These are phyloP conservation scores for Tripterygium wilfordii DNA, from an alignment of 177 flowering plant species.

Conservation along the genomic window DNA sequence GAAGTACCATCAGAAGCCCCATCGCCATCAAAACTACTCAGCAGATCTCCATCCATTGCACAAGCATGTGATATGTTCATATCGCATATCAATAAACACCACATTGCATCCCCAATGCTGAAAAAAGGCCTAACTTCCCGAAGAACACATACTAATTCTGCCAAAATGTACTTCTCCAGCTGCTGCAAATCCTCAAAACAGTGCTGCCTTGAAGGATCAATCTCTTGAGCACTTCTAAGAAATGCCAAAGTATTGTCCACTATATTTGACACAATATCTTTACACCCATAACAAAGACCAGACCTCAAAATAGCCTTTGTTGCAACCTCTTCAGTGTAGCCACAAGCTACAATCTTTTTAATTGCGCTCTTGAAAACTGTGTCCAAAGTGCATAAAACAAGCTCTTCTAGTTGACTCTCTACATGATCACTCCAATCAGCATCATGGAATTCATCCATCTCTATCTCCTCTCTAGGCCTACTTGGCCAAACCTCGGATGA, in stretches of 20 bases:
- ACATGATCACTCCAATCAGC: slow-evolving; percentile 24
- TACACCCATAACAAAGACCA: slow-evolving; percentile 15
- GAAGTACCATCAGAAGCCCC: slow-evolving; percentile 11
- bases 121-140: slow-evolving; percentile 24
- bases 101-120: slow-evolving; percentile 31
- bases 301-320: slow-evolving; percentile 14
- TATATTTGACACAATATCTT: slow-evolving; percentile 20
- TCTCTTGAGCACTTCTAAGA: slow-evolving; percentile 5
- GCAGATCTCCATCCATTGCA: slow-evolving; percentile 9
- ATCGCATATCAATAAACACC: slow-evolving; percentile 32
- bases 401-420: slow-evolving; percentile 17
- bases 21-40: background rate
- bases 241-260: slow-evolving; percentile 15
- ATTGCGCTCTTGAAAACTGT: slow-evolving; percentile 21
- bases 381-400: slow-evolving; percentile 12
- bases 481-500: background rate
- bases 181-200: slow-evolving; percentile 18
- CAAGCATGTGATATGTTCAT: slow-evolving; percentile 23
- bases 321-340: slow-evolving; percentile 24
- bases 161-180: slow-evolving; percentile 24
- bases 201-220: slow-evolving; percentile 1
- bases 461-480: slow-evolving; percentile 1
- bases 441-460: background rate
- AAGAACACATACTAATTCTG: slow-evolving; percentile 31
- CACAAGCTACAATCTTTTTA: slow-evolving; percentile 18